phyloP scores from a whole-genome alignment of 768 basidiomycete species.

The Suillus sp. region DNA sequence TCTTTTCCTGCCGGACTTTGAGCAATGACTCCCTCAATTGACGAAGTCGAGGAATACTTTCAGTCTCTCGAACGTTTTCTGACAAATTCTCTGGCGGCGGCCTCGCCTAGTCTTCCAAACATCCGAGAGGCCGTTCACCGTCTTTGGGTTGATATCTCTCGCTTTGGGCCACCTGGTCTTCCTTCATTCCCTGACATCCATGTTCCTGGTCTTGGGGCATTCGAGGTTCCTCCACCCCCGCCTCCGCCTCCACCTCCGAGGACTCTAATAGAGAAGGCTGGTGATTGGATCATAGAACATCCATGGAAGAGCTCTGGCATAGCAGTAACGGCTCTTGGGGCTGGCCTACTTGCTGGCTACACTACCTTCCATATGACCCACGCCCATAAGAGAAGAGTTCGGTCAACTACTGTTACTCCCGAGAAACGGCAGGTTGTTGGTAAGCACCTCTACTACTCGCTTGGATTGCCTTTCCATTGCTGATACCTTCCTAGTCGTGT shows the following conservation, averaged over 20 bases:
- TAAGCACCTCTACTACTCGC: slow-evolving; percentile 22
- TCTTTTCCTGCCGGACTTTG: neutral
- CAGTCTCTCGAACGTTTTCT: slow-evolving; percentile 65
- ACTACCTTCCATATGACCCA: slow-evolving; percentile 28
- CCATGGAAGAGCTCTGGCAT: slow-evolving; percentile 63
- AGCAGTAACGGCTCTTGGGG: slow-evolving; percentile 58
- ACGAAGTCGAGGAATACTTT: slow-evolving; percentile 73
- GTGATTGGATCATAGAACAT: slow-evolving; percentile 56
- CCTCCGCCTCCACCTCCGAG: slow-evolving; percentile 56
- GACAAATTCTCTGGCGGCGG: slow-evolving; percentile 54
- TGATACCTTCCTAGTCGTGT: slow-evolving; percentile 53
- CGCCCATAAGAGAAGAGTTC: slow-evolving; percentile 26
- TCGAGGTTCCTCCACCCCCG: slow-evolving; percentile 66
- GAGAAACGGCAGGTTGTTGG: slow-evolving; percentile 51
- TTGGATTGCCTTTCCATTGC: neutral
- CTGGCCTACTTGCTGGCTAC: slow-evolving; percentile 64
- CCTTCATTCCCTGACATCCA: slow-evolving; percentile 51
- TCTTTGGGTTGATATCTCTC: slow-evolving; percentile 77
- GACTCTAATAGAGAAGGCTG: slow-evolving; percentile 47
- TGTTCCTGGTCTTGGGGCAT: slow-evolving; percentile 67
- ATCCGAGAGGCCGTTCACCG: slow-evolving; percentile 66
- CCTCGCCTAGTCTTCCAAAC: slow-evolving; percentile 60
- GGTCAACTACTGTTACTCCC: slow-evolving; percentile 30
- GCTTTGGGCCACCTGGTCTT: slow-evolving; percentile 67
- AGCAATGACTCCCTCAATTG: slow-evolving; percentile 45